Evolutionary conservation across 2,329 filamentous ascomycete genomes (phyloP), one percentile per base, ranked within the genome.

Genomic region (Teratosphaeria viscida): DNA sequence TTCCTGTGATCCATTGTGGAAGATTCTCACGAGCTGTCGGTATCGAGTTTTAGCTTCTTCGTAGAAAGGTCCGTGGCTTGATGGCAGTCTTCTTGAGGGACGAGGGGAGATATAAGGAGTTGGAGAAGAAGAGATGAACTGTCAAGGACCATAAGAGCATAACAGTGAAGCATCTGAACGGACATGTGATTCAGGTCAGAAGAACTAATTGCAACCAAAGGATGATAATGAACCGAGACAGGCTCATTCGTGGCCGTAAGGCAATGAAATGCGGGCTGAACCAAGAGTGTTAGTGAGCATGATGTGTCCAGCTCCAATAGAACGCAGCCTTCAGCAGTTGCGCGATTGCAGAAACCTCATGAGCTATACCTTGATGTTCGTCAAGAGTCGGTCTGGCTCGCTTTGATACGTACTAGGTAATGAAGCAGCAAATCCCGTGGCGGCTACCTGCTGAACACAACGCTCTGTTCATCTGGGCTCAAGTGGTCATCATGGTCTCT

Each of bases 1-100:
- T 58, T 34, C 26, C 55, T 60, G 1, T 52, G 49, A 5, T 56
- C 59, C 59, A 60, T 60, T 2, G 29, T 54, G 26, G 11, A 14
- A 10, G 16, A 14, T 12, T 11, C 16, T 10, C 35, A 12, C 8
- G 8, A 39, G 8, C 8, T 11, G 11, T 39, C 16, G 35, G 8
- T 14, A 4, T 39, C 35, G 23, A 23, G 23, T 39, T 39, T 14
- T 11, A 3, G 8, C 35, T 39, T 23, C 23, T 23, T 2, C 23
- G 2, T 23, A 23, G 23, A 23, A 23, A 23, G 23, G 23, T 23
- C 23, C 23, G 23, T 23, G 23, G 23, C 23, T 23, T 23, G 23
- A 23, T 23, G 23, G 23, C 23, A 23, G 23, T 23, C 23, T 23
- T 23, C 23, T 47, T 2, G 3, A n/a, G 7, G 14, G 19, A 47